Base-by-base conservation (phyloP, 306 rosid species). In the Notholithocarpus densiflorus region DNA sequence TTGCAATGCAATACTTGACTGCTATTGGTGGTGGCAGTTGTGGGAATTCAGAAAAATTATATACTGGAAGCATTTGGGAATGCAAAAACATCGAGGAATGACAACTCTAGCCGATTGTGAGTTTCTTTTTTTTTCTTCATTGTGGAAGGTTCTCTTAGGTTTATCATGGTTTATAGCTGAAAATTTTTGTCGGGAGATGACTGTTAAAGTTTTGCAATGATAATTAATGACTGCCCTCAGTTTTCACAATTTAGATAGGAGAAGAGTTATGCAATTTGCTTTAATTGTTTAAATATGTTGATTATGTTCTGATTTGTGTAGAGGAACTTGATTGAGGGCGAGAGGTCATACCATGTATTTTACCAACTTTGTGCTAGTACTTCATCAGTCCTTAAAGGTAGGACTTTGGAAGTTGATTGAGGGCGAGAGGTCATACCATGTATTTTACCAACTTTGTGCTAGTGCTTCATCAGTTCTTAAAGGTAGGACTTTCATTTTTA, bases 261-360 rank as follows among this genome's bases (percentile, higher is more conserved):
- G 62, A 62, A 59, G 53, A 64, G 40, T 53, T 82, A 48, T 45
- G 37, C 79, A 59, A 72, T 82, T 81, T 80, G 55, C 61, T 75
- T 85, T 77, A 77, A 37, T 37, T 37, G 45, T 37, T 37, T 37
- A 37, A 37, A 37, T 37, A 37, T 37, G 45, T 37, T 37, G 3
- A 37, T 37, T 37, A 52, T 43, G 45, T 82, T 79, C 69, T 81
- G 6, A 68, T 82, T 71, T 70, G 64, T 77, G 75, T 93, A 96
- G 99, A 98, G 99, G 75, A 96, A 88, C 88, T 87, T 93, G 87
- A 87, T 91, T 81, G 97, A 91, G 80, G 94, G 89, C 3, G 96
- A 96, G 87, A 85, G 99, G 81, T 91, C 98, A 5, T 96, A 89
- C 84, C 96, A 96, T 72, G 78, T 96, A 83, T 96, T 96, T 80